Percentiles rank a stretch among this genome's conserved stretches.
These are phyloP conservation scores for Phlebiopsis gigantea DNA, from an alignment of 768 basidiomycete species.

Conservation along the genomic window DNA sequence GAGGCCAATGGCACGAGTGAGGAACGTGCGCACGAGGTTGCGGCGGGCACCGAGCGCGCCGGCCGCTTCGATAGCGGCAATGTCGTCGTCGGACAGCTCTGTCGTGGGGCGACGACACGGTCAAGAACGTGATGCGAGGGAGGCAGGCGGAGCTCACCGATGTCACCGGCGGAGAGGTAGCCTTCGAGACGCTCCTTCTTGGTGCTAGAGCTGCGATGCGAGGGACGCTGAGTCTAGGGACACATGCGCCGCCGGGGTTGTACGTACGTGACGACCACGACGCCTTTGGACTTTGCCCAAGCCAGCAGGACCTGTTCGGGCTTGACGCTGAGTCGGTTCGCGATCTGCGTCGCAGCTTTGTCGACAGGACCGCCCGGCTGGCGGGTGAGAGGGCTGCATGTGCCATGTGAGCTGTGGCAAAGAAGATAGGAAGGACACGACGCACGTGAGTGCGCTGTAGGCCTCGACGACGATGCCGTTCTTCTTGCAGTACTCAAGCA, in stretches of 20 bases:
- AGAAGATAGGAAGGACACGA: background rate
- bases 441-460: conserved; percentile 63
- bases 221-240: background rate
- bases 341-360: conserved; percentile 48
- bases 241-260: conserved; percentile 8
- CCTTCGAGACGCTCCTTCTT: conserved; percentile 61
- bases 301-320: conserved; percentile 67
- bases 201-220: conserved; percentile 47
- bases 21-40: conserved; percentile 15
- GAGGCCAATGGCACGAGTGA: conserved; percentile 17
- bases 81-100: conserved; percentile 49
- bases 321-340: conserved; percentile 42
- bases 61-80: conserved; percentile 51
- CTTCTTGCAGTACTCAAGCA: conserved; percentile 51
- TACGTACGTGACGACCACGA: conserved; percentile 56
- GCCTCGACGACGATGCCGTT: conserved; percentile 67
- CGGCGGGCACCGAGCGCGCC: conserved; percentile 37
- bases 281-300: conserved; percentile 67
- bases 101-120: background rate
- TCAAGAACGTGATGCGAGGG: background rate
- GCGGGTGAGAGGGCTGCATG: conserved; percentile 51
- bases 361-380: conserved; percentile 62
- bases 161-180: conserved; percentile 63
- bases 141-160: conserved; percentile 34
- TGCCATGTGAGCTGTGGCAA: background rate